Evolutionary conservation across 805 yeast genomes (phyloP), one percentile per base, ranked within the genome.

Genomic region (Candida koratica): DNA sequence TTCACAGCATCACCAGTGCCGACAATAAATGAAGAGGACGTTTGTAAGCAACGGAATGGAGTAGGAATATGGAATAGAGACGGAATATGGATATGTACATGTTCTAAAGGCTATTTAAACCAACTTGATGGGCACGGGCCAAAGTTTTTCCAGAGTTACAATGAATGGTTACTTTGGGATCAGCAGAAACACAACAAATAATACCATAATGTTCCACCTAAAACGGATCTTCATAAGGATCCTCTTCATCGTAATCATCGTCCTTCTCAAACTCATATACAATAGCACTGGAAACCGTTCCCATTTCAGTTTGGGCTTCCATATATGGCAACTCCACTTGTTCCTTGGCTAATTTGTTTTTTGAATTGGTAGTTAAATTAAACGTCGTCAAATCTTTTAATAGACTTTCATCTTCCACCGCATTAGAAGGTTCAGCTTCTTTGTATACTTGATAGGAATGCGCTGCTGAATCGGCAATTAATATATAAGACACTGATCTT

Each of bases 231-330:
- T 90, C 98, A 52, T 81, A 90, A 0, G 97, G 97, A 59, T 90
- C 98, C 49, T 93, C 97, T 56, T 90, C 98, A 53, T 90, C 98
- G 53, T 89, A 90, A 58, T 90, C 98, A 56, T 90, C 98, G 57
- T 90, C 97, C 53, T 89, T 86, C 51, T 93, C 97, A 55, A 80
- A 93, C 53, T 93, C 93, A 53, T 90, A 90, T 4, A 90, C 95
- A 47, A 93, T 89, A 1, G 98, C 97, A 13, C 97, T 96, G 36
- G 95, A 96, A 13, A 54, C 47, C 2, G 66, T 53, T 0, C 73
- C 73, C 33, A 75, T 64, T 22, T 77, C 74, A 39, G 75, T 69
- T 52, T 90, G 97, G 0, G 97, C 97, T 45, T 83, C 84, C 66
- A 90, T 64, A 56, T 69, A 90, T n/a, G 98, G 98, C 41, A 90